These are phyloP conservation scores for Heterobasidion parviporum DNA, from an alignment of 1,284 basidiomycete species.

Conservation along the genomic window DNA sequence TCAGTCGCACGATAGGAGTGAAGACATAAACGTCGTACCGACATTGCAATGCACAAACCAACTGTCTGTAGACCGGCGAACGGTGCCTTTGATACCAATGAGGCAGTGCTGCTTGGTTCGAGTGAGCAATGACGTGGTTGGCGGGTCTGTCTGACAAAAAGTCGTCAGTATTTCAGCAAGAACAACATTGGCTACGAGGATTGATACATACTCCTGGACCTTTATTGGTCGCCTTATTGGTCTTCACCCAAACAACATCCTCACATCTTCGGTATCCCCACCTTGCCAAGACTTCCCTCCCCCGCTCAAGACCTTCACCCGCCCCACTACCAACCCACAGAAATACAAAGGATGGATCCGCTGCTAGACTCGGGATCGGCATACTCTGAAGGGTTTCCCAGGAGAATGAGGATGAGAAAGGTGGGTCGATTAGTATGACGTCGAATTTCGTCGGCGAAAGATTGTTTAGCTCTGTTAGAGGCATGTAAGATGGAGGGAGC, in stretches of 20 bases:
- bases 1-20: neutral
- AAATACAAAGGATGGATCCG: constrained; percentile 91
- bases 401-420: constrained; percentile 72
- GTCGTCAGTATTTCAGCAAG: neutral
- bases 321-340: constrained; percentile 95
- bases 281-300: constrained; percentile 82
- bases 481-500: constrained; percentile 62
- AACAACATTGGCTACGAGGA: neutral
- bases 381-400: constrained; percentile 81
- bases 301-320: constrained; percentile 86
- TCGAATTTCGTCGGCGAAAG: constrained; percentile 78
- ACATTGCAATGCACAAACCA: constrained; percentile 99
- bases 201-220: constrained; percentile 57
- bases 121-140: constrained; percentile 77
- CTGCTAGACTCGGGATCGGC: constrained; percentile 78
- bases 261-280: constrained; percentile 97
- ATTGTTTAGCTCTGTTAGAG: constrained; percentile 44
- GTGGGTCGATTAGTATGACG: constrained; percentile 88
- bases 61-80: constrained; percentile 86
- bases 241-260: constrained; percentile 96
- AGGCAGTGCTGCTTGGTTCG: constrained; percentile 94
- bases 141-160: constrained; percentile 57
- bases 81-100: constrained; percentile 98
- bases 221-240: constrained; percentile 62
- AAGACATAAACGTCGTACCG: constrained; percentile 37